Base-by-base conservation (phyloP, 2,329 filamentous ascomycete genomes). In the Verticillium longisporum region DNA sequence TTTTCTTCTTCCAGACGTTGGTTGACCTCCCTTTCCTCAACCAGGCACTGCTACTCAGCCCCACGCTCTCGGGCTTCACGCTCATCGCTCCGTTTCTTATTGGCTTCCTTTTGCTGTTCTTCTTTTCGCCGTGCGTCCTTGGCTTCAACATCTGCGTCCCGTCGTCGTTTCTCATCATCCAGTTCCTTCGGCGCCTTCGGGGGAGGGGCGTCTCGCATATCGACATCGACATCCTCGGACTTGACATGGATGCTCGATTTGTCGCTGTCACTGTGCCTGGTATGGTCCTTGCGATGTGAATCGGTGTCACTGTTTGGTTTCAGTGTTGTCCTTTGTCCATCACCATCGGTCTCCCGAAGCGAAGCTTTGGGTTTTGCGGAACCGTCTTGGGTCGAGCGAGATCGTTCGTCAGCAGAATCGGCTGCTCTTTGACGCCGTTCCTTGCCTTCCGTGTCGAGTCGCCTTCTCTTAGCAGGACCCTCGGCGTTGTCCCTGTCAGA, bases 201-300 rank as follows among this genome's bases (percentile, higher is more conserved):
- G 13, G 67, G 67, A 54, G 73, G 73, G 2, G 75, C 78, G 63
- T 86, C 83, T 1, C 73, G 74, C 83, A 86, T 86, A 21, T 83
- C 81, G 9, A 83, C 69, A 60, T 86, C 84, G 1, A 74, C 69
- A 60, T 85, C 83, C 63, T 86, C 83, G 0, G 81, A 81, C 65
- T 85, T 85, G 50, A 86, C 81, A 56, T 80, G 79, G n/a, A 85
- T 82, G 60, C 75, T 79, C 15, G 73, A 70, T 66, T 80, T 82
- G 50, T 84, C 82, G 4, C 73, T 72, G 2, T 34, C 58, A 54
- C 36, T 55, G 26, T 18, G 32, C 26, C n/a, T 55, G 3, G 54
- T 31, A 9, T 32, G 26, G 13, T 55, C 54, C 13, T 55, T 32
- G 13, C 54, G 26, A 15, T 55, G 54, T 11, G 26, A 15, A 11